Base-by-base conservation (phyloP, 441 rosid species). In the Erysimum cheiri region DNA sequence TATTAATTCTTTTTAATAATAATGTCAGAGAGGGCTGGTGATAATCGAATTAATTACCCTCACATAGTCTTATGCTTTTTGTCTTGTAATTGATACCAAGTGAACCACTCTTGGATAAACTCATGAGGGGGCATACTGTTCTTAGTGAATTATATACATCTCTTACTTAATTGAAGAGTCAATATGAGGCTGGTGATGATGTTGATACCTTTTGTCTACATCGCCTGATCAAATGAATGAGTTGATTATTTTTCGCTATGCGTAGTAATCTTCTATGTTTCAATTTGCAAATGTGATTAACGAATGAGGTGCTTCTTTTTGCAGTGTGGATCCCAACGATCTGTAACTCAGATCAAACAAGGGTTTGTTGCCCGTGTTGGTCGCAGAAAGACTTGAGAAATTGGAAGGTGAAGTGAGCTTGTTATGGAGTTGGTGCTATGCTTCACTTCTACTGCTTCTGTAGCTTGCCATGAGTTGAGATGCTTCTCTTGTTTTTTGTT, bases 291-390 rank as follows among this genome's bases (percentile, higher is more conserved):
- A 17, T 62, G 8, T 63, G 61, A 43, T 36, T 59, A 54, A 69
- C 13, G 8, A 67, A 31, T 32, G 55, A 36, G 29, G 0, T 39
- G 14, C 28, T 14, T 69, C 39, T 6, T 63, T 64, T 63, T 83
- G 80, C 89, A 90, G 99, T 92, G 98, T 81, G 96, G 97, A 26
- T 94, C 96, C 39, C 96, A 93, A 65, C 80, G 98, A 71, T 94
- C 99, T 26, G 98, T 91, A 69, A 89, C 95, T 44, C 92, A 82
- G 28, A 91, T 89, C 62, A 91, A 85, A 80, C 89, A 91, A 68
- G 93, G 93, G 55, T 91, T 88, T 46, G 95, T 89, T 74, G 97
- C 89, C 11, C 96, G 91, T 67, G 95, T 89, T 68, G 90, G 94
- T 44, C 90, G 97, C 17, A 85, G 96, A 69, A 91, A 82, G 64